Percentiles rank a stretch among this genome's conserved stretches.
Evolutionary conservation across 2,329 filamentous ascomycete species (phyloP).

Genomic region (Penicillium sp.): DNA sequence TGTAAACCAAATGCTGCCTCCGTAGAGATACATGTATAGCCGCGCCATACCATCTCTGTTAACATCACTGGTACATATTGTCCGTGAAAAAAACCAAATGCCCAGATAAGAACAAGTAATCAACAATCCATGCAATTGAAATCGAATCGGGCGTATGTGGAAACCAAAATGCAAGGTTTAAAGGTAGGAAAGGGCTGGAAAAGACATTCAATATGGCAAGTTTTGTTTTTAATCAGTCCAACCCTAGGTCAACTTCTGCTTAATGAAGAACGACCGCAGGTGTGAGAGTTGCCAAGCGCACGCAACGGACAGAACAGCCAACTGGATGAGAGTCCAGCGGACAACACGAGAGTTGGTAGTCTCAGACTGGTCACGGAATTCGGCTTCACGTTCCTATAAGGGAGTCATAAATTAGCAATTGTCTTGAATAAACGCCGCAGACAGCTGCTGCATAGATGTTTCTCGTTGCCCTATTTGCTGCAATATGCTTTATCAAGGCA

Average conservation of each 20-base stretch:
- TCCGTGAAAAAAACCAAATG: neutral
- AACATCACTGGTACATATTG: neutral
- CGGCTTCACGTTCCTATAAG: slow-evolving; percentile 84
- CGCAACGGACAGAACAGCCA: slow-evolving; percentile 77
- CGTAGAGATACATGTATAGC: neutral
- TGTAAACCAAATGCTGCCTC: neutral
- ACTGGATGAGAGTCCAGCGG: slow-evolving; percentile 89
- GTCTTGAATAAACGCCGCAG: neutral
- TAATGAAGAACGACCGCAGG: slow-evolving; percentile 97
- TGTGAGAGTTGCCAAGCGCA: slow-evolving; percentile 98
- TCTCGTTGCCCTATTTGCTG: neutral
- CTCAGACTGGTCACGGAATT: slow-evolving; percentile 98
- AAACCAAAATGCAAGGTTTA: slow-evolving; percentile 22
- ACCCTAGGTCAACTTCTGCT: slow-evolving; percentile 91
- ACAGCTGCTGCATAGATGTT: neutral
- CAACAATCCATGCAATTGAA: neutral
- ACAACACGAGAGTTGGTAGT: slow-evolving; percentile 87
- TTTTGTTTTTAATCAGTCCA: neutral
- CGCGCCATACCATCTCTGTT: neutral
- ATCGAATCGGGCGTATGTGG: neutral
- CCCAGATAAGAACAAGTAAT: neutral
- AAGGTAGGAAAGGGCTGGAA: slow-evolving; percentile 15
- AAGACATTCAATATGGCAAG: slow-evolving; percentile 7
- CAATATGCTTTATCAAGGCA: neutral
- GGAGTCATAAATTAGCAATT: neutral